These are phyloP conservation scores for Periglandula ipomoeae DNA, from an alignment of 2,329 filamentous ascomycete genomes.

Conservation along the genomic window DNA sequence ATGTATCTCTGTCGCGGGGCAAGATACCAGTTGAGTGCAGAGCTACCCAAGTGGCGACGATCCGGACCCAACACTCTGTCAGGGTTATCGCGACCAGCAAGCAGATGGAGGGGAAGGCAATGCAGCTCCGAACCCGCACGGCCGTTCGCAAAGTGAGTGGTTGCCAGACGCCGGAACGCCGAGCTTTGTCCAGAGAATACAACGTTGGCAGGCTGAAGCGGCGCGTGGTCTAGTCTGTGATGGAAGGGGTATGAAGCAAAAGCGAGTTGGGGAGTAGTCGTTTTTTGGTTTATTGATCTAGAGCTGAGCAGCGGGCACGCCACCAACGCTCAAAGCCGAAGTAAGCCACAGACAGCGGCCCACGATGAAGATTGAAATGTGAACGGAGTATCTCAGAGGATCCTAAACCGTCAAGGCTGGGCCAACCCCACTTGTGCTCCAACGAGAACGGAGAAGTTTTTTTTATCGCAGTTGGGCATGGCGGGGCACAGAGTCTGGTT, in stretches of 20 bases:
- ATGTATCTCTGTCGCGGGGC: not conserved
- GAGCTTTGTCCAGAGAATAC: not conserved
- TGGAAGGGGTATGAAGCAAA: not conserved
- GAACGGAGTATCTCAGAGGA: not conserved
- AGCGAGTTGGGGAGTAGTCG: not conserved
- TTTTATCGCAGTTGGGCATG: not conserved
- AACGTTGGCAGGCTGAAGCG: not conserved
- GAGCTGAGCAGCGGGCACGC: not conserved
- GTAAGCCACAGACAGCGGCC: conserved; percentile 6
- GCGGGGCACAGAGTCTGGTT: not conserved
- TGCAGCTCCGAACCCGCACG: not conserved
- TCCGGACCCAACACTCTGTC: not conserved
- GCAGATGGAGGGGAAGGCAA: not conserved
- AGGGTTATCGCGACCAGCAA: not conserved
- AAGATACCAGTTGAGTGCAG: not conserved
- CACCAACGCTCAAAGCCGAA: conserved; percentile 7
- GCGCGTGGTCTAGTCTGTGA: not conserved
- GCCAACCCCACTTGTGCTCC: not conserved
- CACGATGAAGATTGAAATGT: not conserved
- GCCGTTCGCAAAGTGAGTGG: not conserved
- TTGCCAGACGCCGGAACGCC: not conserved
- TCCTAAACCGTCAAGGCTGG: not conserved
- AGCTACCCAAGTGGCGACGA: conserved; percentile 1
- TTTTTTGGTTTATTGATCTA: not conserved
- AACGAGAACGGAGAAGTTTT: conserved; percentile 1